phyloP scores from a whole-genome alignment of 169 alveolate species.

The Perkinsus olseni region DNA sequence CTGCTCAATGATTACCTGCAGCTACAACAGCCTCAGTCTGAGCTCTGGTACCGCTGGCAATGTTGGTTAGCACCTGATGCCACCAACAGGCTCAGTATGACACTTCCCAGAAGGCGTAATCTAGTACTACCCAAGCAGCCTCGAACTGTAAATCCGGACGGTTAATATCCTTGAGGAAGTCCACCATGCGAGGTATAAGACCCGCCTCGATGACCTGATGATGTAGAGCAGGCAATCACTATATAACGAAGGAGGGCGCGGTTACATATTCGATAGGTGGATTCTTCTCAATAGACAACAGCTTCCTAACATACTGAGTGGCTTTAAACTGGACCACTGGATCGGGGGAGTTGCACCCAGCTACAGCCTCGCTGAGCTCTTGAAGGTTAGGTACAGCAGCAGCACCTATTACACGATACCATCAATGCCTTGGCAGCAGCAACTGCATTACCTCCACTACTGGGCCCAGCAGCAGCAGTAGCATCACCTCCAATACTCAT shows the following conservation, averaged over 20 bases:
- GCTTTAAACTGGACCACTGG: constrained; percentile 23
- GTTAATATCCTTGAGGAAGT: constrained; percentile 61
- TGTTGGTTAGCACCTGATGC: constrained; percentile 82
- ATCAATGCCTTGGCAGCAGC: too few relatives aligned
- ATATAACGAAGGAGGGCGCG: neutral
- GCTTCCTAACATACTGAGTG: constrained; percentile 62
- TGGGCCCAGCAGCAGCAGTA: neutral
- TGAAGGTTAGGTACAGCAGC: neutral
- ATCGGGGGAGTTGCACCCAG: constrained; percentile 4
- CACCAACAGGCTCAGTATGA: too few relatives aligned
- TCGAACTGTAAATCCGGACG: constrained; percentile 92
- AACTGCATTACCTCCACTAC: constrained; percentile 6
- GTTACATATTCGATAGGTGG: constrained; percentile 83
- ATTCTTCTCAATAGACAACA: constrained; percentile 77
- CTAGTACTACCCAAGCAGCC: constrained; percentile 31
- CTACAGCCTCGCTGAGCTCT: constrained; percentile 3
- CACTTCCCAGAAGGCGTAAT: too few relatives aligned
- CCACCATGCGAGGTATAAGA: constrained; percentile 82
- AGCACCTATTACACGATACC: neutral
- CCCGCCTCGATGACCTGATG: constrained; percentile 78
- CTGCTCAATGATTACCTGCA: constrained; percentile 30
- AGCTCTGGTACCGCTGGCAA: constrained; percentile 88
- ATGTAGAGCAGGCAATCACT: neutral
- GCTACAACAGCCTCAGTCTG: constrained; percentile 80
- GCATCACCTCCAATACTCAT: constrained; percentile 55